These are phyloP conservation scores for Collybia sordida DNA, from an alignment of 768 basidiomycete species.

Conservation along the genomic window DNA sequence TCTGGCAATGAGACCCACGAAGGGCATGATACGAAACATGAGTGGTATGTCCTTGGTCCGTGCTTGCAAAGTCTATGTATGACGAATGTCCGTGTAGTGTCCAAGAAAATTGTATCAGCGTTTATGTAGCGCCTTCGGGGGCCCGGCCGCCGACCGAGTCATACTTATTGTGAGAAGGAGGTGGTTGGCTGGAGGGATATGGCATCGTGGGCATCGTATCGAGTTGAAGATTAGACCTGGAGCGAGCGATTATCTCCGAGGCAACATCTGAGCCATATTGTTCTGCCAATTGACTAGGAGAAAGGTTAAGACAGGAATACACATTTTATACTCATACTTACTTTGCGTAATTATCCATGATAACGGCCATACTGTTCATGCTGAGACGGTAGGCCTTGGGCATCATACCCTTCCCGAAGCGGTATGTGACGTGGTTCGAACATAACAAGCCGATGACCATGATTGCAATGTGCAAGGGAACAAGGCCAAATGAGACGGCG, in stretches of 20 bases:
- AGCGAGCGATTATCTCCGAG: conserved; percentile 54
- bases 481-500: conserved; percentile 60
- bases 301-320: not conserved
- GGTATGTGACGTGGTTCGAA: conserved; percentile 82
- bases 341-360: conserved; percentile 85
- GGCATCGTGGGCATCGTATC: conserved; percentile 27
- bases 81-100: no score
- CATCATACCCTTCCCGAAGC: conserved; percentile 88
- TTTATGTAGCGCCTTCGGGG: conserved; percentile 6
- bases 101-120: no score
- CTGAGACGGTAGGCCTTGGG: conserved; percentile 80
- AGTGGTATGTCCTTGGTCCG: no score
- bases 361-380: conserved; percentile 72
- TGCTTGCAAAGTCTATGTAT: no score
- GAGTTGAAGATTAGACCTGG: conserved; percentile 51
- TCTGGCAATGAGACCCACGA: no score
- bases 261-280: conserved; percentile 70
- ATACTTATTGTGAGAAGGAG: conserved; percentile 16
- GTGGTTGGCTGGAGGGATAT: conserved; percentile 11
- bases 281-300: conserved; percentile 64
- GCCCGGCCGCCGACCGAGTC: conserved; percentile 20
- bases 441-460: conserved; percentile 68
- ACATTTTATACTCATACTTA: conserved; percentile 28
- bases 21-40: no score
- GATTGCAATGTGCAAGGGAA: conserved; percentile 63